A percentile compares a stretch with the other conserved stretches of the same genome.
These are phyloP conservation scores for Trichoderma aggressivum DNA, from an alignment of 2,329 filamentous ascomycete genomes.

Conservation along the genomic window DNA sequence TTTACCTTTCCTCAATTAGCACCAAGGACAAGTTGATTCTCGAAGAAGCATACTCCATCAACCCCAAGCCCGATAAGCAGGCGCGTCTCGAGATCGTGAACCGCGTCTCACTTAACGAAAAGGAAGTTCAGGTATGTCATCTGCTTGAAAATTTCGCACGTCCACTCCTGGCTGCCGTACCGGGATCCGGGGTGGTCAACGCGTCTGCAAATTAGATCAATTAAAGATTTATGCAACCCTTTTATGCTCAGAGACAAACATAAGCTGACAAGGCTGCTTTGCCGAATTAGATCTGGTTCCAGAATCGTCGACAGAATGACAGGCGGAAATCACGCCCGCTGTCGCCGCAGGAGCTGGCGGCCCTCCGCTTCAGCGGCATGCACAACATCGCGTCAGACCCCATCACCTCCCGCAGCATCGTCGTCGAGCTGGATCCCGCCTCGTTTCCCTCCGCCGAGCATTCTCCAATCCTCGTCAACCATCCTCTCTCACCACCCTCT, in stretches of 20 bases:
- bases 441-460: conserved; percentile 29
- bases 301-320: conserved; percentile 91
- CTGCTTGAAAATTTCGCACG: background rate
- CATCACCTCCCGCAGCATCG: conserved; percentile 28
- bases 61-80: conserved; percentile 88
- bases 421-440: conserved; percentile 28
- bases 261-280: conserved; percentile 11
- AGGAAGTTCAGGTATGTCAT: conserved; percentile 83
- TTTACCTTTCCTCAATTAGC: conserved; percentile 41
- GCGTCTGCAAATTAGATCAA: conserved; percentile 3
- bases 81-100: conserved; percentile 80
- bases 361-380: conserved; percentile 54
- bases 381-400: conserved; percentile 50
- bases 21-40: conserved; percentile 86
- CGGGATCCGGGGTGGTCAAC: conserved; percentile 7
- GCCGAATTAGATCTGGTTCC: conserved; percentile 84
- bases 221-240: conserved; percentile 13
- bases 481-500: conserved; percentile 25
- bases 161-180: background rate
- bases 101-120: conserved; percentile 85
- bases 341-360: conserved; percentile 70
- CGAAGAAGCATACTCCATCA: conserved; percentile 78
- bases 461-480: conserved; percentile 26
- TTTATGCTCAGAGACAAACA: conserved; percentile 1
- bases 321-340: conserved; percentile 83